These are phyloP conservation scores for Chaetomidium leptoderma DNA, from an alignment of 495 filamentous ascomycete genomes.

Conservation along the genomic window DNA sequence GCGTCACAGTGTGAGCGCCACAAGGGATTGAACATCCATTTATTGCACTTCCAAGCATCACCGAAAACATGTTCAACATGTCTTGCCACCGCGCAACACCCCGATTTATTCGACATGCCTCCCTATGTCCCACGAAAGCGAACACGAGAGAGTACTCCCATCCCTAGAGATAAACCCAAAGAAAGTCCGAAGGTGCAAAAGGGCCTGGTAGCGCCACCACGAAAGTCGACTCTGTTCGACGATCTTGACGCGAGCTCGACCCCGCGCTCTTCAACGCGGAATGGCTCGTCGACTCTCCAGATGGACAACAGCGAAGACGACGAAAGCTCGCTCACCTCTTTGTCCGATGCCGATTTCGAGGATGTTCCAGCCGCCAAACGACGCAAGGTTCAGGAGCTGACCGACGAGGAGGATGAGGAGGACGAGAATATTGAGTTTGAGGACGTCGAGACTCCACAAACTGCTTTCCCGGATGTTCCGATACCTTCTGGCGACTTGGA, in stretches of 20 bases:
- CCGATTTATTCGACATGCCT: conserved; percentile 37
- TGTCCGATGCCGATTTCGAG: conserved; percentile 68
- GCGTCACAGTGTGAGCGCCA: neutral
- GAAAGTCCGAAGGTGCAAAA: conserved; percentile 17
- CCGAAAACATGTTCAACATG: conserved; percentile 4
- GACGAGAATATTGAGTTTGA: conserved; percentile 84
- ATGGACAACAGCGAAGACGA: conserved; percentile 55
- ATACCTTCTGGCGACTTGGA: conserved; percentile 58
- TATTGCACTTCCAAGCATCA: neutral
- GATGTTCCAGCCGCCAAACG: conserved; percentile 44
- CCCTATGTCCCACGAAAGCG: conserved; percentile 47
- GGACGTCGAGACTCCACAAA: conserved; percentile 57
- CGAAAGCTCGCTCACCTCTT: conserved; percentile 50
- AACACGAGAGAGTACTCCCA: conserved; percentile 33
- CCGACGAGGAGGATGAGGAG: conserved; percentile 42
- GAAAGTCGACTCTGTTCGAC: conserved; percentile 62
- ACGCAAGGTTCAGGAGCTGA: conserved; percentile 24
- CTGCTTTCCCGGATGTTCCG: conserved; percentile 21
- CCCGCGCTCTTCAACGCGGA: conserved; percentile 48
- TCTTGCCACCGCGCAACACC: neutral
- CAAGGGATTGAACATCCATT: neutral
- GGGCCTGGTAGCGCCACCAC: conserved; percentile 27
- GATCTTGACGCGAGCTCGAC: conserved; percentile 56
- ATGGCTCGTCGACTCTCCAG: conserved; percentile 42
- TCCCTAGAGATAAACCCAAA: conserved; percentile 15